Conservation (phyloP, 208 protist genomes). For the Strigomonas galati region DNA sequence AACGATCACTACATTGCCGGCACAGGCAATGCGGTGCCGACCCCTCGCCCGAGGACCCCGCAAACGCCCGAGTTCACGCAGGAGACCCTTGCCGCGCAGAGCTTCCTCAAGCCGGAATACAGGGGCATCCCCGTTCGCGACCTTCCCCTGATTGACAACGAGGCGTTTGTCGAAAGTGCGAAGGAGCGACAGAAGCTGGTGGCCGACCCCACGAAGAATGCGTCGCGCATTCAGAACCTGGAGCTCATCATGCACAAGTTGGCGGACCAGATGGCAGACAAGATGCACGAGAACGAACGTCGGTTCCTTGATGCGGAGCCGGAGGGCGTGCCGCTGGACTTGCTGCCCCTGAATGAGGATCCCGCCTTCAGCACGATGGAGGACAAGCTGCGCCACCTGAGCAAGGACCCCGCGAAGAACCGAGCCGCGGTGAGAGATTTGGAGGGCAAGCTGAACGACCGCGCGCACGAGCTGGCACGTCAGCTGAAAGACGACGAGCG, state of each 20-base stretch:
- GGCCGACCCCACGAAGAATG: slow-evolving; percentile 2
- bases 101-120: slow-evolving; percentile 44
- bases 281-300: slow-evolving; percentile 45
- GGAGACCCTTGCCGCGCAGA: slow-evolving; percentile 19
- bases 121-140: slow-evolving; percentile 6
- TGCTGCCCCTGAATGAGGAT: slow-evolving; percentile 56
- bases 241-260: slow-evolving; percentile 28
- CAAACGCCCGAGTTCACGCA: slow-evolving; percentile 12
- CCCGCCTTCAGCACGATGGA: slow-evolving; percentile 36
- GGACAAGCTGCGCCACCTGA: slow-evolving; percentile 36
- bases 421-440: slow-evolving; percentile 8
- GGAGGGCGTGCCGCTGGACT: slow-evolving; percentile 44
- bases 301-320: slow-evolving; percentile 41
- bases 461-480: slow-evolving; percentile 43
- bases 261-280: slow-evolving; percentile 24
- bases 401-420: slow-evolving; percentile 27
- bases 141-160: background rate
- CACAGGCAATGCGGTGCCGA: slow-evolving; percentile 8
- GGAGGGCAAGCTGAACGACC: slow-evolving; percentile 31
- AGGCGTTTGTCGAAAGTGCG: background rate
- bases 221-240: slow-evolving; percentile 16
- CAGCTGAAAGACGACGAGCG: slow-evolving; percentile 51
- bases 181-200: background rate
- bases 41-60: background rate
- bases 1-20: slow-evolving; percentile 14